Conservation (phyloP, 2,329 filamentous ascomycete species). For the Botrytis deweyae region DNA sequence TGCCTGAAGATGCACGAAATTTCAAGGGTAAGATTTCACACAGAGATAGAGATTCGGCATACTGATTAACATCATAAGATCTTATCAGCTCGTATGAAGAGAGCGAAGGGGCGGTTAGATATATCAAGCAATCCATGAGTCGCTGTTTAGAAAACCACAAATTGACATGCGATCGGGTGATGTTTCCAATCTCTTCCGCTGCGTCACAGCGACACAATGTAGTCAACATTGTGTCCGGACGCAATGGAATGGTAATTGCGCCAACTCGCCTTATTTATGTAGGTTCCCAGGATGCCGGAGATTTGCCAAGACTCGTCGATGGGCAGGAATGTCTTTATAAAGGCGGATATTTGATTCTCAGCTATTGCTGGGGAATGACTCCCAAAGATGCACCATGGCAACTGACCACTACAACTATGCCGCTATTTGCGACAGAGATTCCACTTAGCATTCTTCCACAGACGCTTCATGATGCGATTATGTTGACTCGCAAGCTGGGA, state of each 20-base stretch:
- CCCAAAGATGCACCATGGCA: background rate
- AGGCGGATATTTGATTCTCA: background rate
- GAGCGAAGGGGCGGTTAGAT: background rate
- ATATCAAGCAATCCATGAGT: background rate
- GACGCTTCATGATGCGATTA: background rate
- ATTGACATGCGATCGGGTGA: background rate
- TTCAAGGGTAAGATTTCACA: background rate
- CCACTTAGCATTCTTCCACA: background rate
- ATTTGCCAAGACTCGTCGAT: background rate
- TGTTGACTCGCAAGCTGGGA: background rate
- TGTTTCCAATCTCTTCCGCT: background rate
- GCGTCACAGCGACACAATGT: background rate
- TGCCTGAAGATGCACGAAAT: background rate
- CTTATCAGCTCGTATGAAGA: background rate
- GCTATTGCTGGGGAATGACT: constrained; percentile 1
- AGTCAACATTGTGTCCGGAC: background rate
- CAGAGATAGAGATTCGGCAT: background rate
- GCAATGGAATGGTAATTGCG: too few relatives aligned
- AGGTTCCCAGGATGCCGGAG: background rate
- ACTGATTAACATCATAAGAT: background rate
- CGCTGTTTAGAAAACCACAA: background rate
- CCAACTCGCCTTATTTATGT: background rate
- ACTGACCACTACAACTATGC: background rate
- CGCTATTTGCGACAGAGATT: background rate
- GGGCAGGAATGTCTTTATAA: background rate